Base-by-base conservation (phyloP, 2,329 filamentous ascomycete genomes). In the Epicoccum nigrum region DNA sequence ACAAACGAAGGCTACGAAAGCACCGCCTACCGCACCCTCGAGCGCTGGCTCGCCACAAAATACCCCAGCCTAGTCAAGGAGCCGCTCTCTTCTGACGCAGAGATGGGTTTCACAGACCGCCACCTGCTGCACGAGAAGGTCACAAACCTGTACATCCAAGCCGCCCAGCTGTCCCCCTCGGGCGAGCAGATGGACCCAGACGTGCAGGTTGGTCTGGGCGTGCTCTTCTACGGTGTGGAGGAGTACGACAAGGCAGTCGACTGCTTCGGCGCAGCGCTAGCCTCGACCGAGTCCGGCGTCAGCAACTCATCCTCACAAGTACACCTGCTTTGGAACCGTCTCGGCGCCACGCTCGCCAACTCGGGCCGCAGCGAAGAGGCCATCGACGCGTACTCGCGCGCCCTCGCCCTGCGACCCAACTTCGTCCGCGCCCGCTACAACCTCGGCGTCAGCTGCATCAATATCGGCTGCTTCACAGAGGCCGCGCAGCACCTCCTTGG, bases 1-100 rank as follows among this genome's bases (percentile, higher is more conserved):
- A 99, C 94, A 39, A 99, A 99, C 76, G 94, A 99, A 77, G 94
- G 93, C 56, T 99, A 97, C 76, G 94, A 99, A 75, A 93, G 89
- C 69, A 96, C 92, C 16, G 93, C 94, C 39, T 99, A 97, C 79
- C 86, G 93, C 46, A 97, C 93, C 8, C 83, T 99, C 12, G 94
- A 99, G 77, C 89, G 93, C 59, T 99, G 94, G 94, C 83, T 99
- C 23, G 90, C 91, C n/a, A 85, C 90, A 66, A 96, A 96, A 75
- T 99, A 99, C 75, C 92, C 94, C 6, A 80, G 85, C 28, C 85
- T 99, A 57, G 85, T 89, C 41, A 87, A 86, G 41, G 83, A 84
- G 41, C 82, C 90, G 28, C 77, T 95, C 13, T 89, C 89, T 16
- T 84, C 87, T 0, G 84, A 87, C 12, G 83, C 86, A n/a, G 91